Base-by-base conservation (phyloP, 106 monocot genomes). In the Dioscorea dumetorum region DNA sequence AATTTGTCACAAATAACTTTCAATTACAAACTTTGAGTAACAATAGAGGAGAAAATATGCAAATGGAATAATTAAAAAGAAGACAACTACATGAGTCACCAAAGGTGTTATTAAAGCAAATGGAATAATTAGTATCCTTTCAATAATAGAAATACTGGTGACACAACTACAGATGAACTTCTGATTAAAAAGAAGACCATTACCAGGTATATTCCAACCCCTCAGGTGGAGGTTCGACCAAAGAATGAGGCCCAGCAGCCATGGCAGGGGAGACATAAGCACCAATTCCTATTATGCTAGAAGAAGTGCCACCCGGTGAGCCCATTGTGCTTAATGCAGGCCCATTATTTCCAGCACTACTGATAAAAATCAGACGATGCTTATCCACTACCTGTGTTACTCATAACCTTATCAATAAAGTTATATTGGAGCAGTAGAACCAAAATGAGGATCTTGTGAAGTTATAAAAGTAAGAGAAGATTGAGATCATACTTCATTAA, bases 161-260 rank as follows among this genome's bases (percentile, higher is more conserved):
- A 10, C n/a, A n/a, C n/a, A n/a, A 41, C 41, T 41, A 28, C 28
- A 28, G 22, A 17, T 49, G 4, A 62, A 52, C 48, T 22, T 41
- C 0, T 41, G 52, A 53, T 52, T 2, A 53, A n/a, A 3, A 67
- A 16, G 15, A 50, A 67, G n/a, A 54, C 17, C 18, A 48, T 73
- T 84, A 92, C 97, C 97, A 99, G 67, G 97, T 99, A 72, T 99
- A 99, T 65, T 99, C 92, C 68, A 92, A 72, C 34, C 97, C 97
- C 31, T 99, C 81, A 66, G 72, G 70, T 48, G 84, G 87, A 72
- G 97, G 79, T 32, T 92, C 82, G 41, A 99, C 97, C 17, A 87
- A 73, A 81, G 80, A 92, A 74, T 99, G 97, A 61, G 97, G 76
- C 49, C 88, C 97, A 67, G 89, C 86, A 82, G 97, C 97, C 97